Evolutionary conservation across 257 asterid genomes (phyloP).

Genomic region (Osmanthus fragrans): DNA sequence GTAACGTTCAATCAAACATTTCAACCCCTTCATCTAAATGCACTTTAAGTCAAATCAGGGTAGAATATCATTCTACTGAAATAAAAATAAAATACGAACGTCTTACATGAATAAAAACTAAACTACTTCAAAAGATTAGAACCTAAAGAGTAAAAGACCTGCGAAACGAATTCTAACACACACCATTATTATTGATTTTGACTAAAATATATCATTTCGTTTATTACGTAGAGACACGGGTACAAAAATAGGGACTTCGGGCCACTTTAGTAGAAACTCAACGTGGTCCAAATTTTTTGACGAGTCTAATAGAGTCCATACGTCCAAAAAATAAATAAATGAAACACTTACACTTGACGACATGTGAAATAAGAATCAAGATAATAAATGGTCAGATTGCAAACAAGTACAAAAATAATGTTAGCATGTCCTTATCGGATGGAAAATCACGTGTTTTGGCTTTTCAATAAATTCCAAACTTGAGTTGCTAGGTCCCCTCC

Average conservation of each 20-base stretch:
- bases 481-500: neutral
- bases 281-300: neutral
- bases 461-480: neutral
- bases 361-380: neutral
- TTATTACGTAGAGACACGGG: neutral
- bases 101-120: too few species aligned
- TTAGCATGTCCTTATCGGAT: neutral
- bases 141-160: too few species aligned
- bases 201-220: too few species aligned
- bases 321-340: neutral
- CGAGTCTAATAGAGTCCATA: neutral
- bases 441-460: neutral
- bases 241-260: too few species aligned
- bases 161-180: too few species aligned
- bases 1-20: conserved; percentile 11
- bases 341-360: neutral
- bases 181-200: neutral
- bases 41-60: neutral
- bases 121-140: neutral
- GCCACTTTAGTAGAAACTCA: neutral
- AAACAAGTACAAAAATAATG: neutral
- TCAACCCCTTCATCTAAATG: neutral
- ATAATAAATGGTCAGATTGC: neutral
- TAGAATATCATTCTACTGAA: too few species aligned
- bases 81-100: too few species aligned